Evolutionary conservation across 108 stramenopile species (phyloP), one percentile per base, ranked within the genome.

Genomic region (Aurantiochytrium sp.): DNA sequence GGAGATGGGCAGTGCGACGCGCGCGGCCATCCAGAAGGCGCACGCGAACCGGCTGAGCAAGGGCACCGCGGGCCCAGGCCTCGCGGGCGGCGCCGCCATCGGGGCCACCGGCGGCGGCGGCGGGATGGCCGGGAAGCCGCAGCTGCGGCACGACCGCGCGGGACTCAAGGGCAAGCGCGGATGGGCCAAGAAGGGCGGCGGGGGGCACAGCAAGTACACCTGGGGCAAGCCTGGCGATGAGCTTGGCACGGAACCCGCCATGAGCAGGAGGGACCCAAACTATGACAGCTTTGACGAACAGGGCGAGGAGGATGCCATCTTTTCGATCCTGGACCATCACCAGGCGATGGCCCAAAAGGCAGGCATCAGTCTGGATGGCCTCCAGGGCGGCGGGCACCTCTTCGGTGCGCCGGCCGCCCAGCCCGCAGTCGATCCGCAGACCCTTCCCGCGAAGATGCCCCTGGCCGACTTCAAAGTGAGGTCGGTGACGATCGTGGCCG

Each of bases 141-240:
- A 22, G 19, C 19, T 39, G 24, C 10, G 45, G 37, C 45, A 27
- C 42, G 69, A 81, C 45, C 69, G 69, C 69, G 37, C 69, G 24
- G 69, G 69, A 6, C 69, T 81, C 69, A 81, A 81, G 69, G 69
- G 69, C 69, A 81, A 81, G 45, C 69, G 69, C 37, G 69, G 69
- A 10, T 81, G 69, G 69, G 69, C 69, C 42, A 81, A 81, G 45
- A 81, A 81, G 69, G 69, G 69, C 69, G 69, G 69, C 45, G 69
- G 69, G 8, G 69, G 69, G 19, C 69, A 81, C 69, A 48, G 69
- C 69, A 81, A 81, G 45, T 81, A 81, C 69, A 81, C 69, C 1
- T 81, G 69, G 69, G 69, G 69, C 45, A 81, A 48, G 45, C 69
- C 69, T 6, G 73, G 73, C 45, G 73, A 81, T 48, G 73, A 81